phyloP scores from a whole-genome alignment of 352 stramenopile genomes.

The Phytophthora litchii region DNA sequence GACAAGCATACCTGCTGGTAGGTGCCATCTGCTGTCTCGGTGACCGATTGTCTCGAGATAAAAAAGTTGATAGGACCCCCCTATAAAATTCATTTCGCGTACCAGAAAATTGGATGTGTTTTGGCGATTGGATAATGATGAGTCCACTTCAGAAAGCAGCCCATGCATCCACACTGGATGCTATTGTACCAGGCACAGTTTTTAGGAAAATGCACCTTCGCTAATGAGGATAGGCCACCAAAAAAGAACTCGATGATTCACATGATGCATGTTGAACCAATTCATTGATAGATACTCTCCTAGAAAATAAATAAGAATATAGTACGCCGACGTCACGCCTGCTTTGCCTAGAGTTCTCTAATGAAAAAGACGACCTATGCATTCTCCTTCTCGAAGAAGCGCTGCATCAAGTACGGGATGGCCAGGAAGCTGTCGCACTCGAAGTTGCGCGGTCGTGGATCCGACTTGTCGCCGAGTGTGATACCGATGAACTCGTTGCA shows the following conservation, averaged over 20 bases:
- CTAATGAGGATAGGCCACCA: not conserved
- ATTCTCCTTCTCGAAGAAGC: slow-evolving; percentile 32
- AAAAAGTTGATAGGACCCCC: too few species aligned
- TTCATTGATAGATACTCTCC: slow-evolving; percentile 12
- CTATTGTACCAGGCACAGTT: too few species aligned
- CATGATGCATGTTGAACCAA: not conserved
- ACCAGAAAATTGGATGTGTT: too few species aligned
- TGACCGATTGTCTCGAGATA: too few species aligned
- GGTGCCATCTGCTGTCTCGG: too few species aligned
- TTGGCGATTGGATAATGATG: too few species aligned
- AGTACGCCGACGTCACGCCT: not conserved
- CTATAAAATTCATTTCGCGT: too few species aligned
- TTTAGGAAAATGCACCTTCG: too few species aligned
- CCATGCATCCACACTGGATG: too few species aligned
- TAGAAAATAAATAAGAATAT: slow-evolving; percentile 25
- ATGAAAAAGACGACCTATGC: not conserved
- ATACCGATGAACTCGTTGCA: slow-evolving; percentile 56
- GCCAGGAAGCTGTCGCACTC: slow-evolving; percentile 44
- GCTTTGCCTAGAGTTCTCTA: not conserved
- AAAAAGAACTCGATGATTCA: too few species aligned
- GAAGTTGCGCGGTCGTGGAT: slow-evolving; percentile 29
- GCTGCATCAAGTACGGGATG: slow-evolving; percentile 51
- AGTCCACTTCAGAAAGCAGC: too few species aligned
- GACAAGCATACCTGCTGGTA: too few species aligned
- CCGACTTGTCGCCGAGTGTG: slow-evolving; percentile 40